Base-by-base conservation (phyloP, 1,284 basidiomycete genomes). In the Violaceomyces palustris region DNA sequence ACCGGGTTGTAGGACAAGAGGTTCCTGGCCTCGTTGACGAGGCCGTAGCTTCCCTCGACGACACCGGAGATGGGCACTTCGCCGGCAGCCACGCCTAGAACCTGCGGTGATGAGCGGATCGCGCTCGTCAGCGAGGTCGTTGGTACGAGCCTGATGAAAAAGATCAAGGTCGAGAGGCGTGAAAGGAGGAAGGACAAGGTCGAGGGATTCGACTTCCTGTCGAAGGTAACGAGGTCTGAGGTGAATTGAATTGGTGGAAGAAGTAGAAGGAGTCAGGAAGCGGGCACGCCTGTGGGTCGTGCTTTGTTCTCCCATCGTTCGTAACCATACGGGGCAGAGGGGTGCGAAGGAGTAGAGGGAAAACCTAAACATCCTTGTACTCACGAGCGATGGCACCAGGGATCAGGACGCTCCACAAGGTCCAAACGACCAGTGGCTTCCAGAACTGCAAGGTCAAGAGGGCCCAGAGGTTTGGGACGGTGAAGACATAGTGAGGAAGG, bases 361-460 rank as follows among this genome's bases (percentile, higher is more conserved):
- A n/a, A n/a, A n/a, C n/a, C n/a, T n/a, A n/a, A n/a, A n/a, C n/a
- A n/a, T n/a, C n/a, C n/a, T n/a, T 18, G 14, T n/a, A 45, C 43
- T 45, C 43, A 47, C 45, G 63, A 23, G 63, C 35, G 4, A 60
- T 50, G 24, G 60, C 45, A 18, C 51, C 39, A 19, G 63, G 63
- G 9, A 66, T 41, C 7, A 57, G 45, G 14, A 66, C 60, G 43
- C 48, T 61, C 52, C 58, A 66, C 28, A 54, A 21, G 23, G 47
- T 45, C 65, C 65, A 67, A 30, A 67, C 52, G 7, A 50, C 31
- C 8, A 67, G 42, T 21, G 61, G 60, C 17, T 53, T 50, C 58
- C 61, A 61, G 40, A 64, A 66, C 41, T 35, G 46, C 15, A 58
- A 25, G 42, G 50, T 48, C 33, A 56, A 26, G 39, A 62, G 24